Evolutionary conservation across 257 asterid species (phyloP).

Genomic region (Solanum verrucosum): DNA sequence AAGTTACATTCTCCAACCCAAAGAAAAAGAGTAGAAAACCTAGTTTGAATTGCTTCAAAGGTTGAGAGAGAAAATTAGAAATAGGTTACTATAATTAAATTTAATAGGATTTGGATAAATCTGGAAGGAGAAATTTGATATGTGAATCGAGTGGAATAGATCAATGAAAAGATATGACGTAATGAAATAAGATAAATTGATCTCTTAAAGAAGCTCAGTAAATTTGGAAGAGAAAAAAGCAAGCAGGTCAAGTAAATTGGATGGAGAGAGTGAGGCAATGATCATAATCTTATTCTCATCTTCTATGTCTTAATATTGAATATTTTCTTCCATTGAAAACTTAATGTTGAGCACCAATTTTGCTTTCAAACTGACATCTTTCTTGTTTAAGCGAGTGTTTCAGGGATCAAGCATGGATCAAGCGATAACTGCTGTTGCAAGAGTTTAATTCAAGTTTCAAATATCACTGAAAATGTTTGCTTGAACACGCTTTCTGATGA

Average conservation of each 20-base stretch:
- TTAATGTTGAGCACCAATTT: neutral
- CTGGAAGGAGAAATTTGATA: neutral
- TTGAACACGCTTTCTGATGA: slow-evolving; percentile 30
- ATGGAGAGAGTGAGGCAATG: neutral
- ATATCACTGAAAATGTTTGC: slow-evolving; percentile 24
- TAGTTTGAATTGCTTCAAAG: neutral
- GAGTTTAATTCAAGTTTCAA: slow-evolving; percentile 24
- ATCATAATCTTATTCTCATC: neutral
- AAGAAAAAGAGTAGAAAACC: neutral
- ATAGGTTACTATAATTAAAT: neutral
- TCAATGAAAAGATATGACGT: neutral
- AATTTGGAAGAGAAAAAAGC: neutral
- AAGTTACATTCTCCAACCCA: neutral
- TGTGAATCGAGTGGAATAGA: neutral
- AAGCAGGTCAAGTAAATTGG: neutral
- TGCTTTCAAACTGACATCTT: neutral
- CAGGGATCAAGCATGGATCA: slow-evolving; percentile 34
- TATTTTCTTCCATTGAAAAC: neutral
- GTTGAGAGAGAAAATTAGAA: neutral
- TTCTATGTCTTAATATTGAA: neutral
- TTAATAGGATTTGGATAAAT: neutral
- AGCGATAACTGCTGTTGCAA: slow-evolving; percentile 18
- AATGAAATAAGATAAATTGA: neutral
- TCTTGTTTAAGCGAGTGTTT: neutral
- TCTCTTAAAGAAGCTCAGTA: neutral